These are phyloP conservation scores for Neonectria punicea DNA, from an alignment of 2,329 filamentous ascomycete species.

Conservation along the genomic window DNA sequence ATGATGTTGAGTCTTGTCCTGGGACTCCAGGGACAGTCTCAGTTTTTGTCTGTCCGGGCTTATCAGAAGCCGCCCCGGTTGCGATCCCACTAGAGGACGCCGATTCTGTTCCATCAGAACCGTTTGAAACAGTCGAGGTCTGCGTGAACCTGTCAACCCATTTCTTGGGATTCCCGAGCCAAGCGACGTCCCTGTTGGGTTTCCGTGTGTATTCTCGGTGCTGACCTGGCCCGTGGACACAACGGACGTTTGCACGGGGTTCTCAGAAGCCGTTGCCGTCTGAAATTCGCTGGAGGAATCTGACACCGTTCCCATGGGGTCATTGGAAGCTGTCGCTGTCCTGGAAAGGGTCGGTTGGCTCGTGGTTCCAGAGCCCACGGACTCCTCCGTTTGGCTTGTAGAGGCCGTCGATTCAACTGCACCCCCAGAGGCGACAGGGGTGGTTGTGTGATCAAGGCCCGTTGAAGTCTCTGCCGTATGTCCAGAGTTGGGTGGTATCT, in stretches of 20 bases:
- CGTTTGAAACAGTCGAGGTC: not conserved
- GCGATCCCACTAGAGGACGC: not conserved
- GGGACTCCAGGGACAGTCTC: too few species aligned
- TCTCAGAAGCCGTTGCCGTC: not conserved
- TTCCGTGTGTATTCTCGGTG: not conserved
- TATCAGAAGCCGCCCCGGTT: not conserved
- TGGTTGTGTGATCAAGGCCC: too few species aligned
- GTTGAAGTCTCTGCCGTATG: too few species aligned
- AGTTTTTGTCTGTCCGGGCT: too few species aligned
- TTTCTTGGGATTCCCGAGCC: too few species aligned
- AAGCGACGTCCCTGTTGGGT: too few species aligned
- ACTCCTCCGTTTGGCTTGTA: too few species aligned
- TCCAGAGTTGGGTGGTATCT: too few species aligned
- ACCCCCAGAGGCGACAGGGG: too few species aligned
- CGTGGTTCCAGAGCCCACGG: not conserved
- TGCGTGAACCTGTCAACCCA: not conserved
- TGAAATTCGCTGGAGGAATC: not conserved
- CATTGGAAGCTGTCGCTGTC: not conserved
- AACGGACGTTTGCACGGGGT: not conserved
- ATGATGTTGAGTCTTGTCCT: not conserved
- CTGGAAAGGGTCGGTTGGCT: not conserved
- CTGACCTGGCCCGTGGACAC: too few species aligned
- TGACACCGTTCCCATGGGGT: not conserved
- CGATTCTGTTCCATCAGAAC: not conserved
- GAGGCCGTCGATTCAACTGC: too few species aligned